A percentile compares a stretch with the other conserved stretches of the same genome.
phyloP scores from a whole-genome alignment of 306 rosid species.

The Coriaria nepalensis region DNA sequence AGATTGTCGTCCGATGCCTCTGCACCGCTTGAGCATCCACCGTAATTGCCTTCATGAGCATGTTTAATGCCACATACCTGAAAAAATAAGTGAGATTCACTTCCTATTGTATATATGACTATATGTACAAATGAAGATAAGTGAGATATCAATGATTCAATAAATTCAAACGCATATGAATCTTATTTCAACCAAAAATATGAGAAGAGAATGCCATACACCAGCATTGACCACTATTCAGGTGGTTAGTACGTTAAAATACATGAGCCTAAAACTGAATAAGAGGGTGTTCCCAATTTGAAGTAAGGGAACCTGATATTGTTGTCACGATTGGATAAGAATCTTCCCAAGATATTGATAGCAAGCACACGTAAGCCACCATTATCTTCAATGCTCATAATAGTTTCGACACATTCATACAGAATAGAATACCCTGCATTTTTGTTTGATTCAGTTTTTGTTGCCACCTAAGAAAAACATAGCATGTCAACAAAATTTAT shows the following conservation, averaged over 20 bases:
- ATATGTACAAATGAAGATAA: not conserved
- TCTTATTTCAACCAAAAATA: no score
- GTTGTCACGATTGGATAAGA: conserved; percentile 93
- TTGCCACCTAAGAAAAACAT: conserved; percentile 64
- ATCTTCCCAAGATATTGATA: conserved; percentile 90
- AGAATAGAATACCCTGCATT: conserved; percentile 94
- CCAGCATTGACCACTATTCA: no score
- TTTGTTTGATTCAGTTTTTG: conserved; percentile 94
- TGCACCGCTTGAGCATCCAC: conserved; percentile 95
- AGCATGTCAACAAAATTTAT: conserved; percentile 1
- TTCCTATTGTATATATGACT: conserved; percentile 8
- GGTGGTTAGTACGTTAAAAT: no score
- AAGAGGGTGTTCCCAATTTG: not conserved
- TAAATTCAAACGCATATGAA: no score
- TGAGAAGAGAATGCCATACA: no score
- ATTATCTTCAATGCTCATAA: conserved; percentile 92
- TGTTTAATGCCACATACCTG: conserved; percentile 90
- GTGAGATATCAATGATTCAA: not conserved
- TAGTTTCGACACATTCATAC: conserved; percentile 92
- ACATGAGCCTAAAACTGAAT: not conserved
- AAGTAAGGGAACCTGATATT: conserved; percentile 67
- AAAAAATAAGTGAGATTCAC: conserved; percentile 13
- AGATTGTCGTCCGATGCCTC: conserved; percentile 92
- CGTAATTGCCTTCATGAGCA: conserved; percentile 93
- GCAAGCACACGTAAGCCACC: conserved; percentile 98